Evolutionary conservation across 116 monocot genomes (phyloP), one percentile per base, ranked within the genome.

Genomic region (Posidonia oceanica): DNA sequence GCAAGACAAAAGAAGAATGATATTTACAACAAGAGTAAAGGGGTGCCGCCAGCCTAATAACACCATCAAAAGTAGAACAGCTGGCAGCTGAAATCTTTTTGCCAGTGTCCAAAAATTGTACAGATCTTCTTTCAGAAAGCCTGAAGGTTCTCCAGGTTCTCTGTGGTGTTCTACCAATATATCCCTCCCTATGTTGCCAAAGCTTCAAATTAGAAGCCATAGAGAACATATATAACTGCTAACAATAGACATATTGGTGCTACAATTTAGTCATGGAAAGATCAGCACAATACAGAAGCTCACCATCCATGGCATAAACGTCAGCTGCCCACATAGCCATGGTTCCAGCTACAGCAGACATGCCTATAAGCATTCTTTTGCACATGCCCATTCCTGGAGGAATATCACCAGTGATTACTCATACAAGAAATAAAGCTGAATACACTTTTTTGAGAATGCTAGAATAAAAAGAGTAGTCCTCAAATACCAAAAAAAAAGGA

Each of bases 21-120:
- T 59, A 67, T 96, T 86, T 15, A 96, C 55, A 63, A 73, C 70
- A 72, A 91, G 88, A 54, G 72, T 75, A 21, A 91, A 15, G 42
- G 96, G 91, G 75, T 86, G 84, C 61, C 81, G 67, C 91, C 88
- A 91, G 12, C 88, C 91, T 44, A 83, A 67, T 0, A 84, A 3
- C 17, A 96, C 79, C 60, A 77, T 86, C 15, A 78, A 13, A 75
- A 91, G 36, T 42, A 96, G 74, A 61, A 88, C 77, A 74, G 65
- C 64, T 16, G 86, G 86, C 73, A 91, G 64, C 75, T 85, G 84
- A 74, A 84, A 88, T 87, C 84, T 88, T 65, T 79, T 84, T 38
- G 77, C 63, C 15, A 88, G 62, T 66, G 69, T 63, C 91, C 88
- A 91, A 15, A 85, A 74, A 12, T 71, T 78, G 69, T 81, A 41